Conservation (phyloP, 805 yeast genomes). For the Soucietia sequanensis region DNA sequence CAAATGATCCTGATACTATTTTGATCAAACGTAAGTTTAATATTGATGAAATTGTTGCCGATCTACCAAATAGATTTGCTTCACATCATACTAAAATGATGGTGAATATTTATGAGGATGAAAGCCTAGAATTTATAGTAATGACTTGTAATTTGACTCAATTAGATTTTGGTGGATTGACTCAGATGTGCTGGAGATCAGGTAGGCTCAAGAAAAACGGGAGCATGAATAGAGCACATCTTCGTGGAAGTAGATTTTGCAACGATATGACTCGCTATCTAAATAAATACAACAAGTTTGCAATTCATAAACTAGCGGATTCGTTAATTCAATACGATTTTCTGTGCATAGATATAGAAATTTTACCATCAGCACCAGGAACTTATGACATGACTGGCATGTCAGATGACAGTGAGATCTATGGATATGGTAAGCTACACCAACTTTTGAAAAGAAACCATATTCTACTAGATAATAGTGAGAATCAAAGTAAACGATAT, state of each 20-base stretch:
- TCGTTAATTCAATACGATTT: slow-evolving; percentile 43
- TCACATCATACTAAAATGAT: slow-evolving; percentile 69
- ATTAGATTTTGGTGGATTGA: slow-evolving; percentile 54
- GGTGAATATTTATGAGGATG: slow-evolving; percentile 51
- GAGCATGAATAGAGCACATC: slow-evolving; percentile 5
- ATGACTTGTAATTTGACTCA: slow-evolving; percentile 60
- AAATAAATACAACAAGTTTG: slow-evolving; percentile 34
- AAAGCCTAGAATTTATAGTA: slow-evolving; percentile 48
- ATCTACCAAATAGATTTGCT: slow-evolving; percentile 32
- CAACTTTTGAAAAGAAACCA: slow-evolving; percentile 37
- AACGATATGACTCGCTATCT: slow-evolving; percentile 46
- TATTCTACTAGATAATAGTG: slow-evolving; percentile 20
- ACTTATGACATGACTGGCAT: slow-evolving; percentile 12
- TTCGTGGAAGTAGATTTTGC: slow-evolving; percentile 40
- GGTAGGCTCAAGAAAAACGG: slow-evolving; percentile 33
- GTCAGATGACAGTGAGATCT: slow-evolving; percentile 23
- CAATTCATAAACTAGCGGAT: slow-evolving; percentile 24
- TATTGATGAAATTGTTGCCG: slow-evolving; percentile 31
- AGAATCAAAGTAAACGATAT: slow-evolving; percentile 12
- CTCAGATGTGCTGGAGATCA: slow-evolving; percentile 67
- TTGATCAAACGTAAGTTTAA: slow-evolving; percentile 17
- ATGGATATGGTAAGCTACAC: slow-evolving; percentile 49
- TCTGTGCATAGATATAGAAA: slow-evolving; percentile 45
- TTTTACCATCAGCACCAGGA: slow-evolving; percentile 58
- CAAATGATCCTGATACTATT: slow-evolving; percentile 9